Evolutionary conservation across 441 rosid genomes (phyloP), one percentile per base, ranked within the genome.

Genomic region (Isatis lusitanica): DNA sequence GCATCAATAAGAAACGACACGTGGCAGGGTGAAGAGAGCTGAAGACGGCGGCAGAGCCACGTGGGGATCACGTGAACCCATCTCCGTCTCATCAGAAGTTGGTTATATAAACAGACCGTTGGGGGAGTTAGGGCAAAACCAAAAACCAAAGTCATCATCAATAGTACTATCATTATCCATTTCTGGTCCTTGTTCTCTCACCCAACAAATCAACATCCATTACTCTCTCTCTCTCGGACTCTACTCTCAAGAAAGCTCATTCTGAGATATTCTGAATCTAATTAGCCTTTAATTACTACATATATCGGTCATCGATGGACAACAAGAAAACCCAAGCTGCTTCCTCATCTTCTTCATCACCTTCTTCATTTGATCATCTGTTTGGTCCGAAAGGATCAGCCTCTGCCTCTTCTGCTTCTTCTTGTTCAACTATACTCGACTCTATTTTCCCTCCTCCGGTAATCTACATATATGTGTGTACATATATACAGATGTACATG

Each of bases 21-120:
- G 77, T 77, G 80, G 15, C 65, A 21, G 35, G 24, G 11, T 1
- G 11, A 52, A 57, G 68, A 58, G 68, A 71, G 52, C 17, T 18
- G 51, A 71, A 71, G 57, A 51, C 64, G 80, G 73, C 74, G 65
- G 74, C 70, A 77, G 30, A 66, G 80, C 59, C 80, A 77, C 80
- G 80, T 77, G 80, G 65, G 56, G 30, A 77, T 77, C 77, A 77
- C 80, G 70, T 77, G 80, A 77, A 76, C 63, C 71, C 80, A 76
- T 76, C 61, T 70, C 56, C 71, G 21, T 66, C 63, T 63, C 62
- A 58, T 71, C 67, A 64, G 75, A 71, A 71, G 80, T 60, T 71
- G 77, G 80, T 77, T 77, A 77, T 77, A 72, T 66, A 77, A 77
- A 72, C 70, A 60, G 74, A 77, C 80, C 70, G 74, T 77, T 72